Evolutionary conservation across 2,329 filamentous ascomycete genomes (phyloP).

Genomic region (Aspergillus japonicus): DNA sequence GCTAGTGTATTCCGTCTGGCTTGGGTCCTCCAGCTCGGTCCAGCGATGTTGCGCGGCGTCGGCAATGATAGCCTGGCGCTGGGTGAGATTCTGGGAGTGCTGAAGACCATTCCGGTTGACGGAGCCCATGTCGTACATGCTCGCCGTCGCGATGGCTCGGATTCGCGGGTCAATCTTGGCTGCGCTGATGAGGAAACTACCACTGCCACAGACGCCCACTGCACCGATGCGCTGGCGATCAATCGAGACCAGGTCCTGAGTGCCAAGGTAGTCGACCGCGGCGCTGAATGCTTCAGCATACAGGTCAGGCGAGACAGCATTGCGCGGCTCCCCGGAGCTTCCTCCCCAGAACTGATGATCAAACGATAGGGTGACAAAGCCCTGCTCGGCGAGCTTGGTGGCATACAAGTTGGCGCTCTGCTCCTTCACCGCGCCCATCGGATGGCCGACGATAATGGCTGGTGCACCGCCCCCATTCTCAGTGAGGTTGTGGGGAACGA

Average conservation of each 20-base stretch:
- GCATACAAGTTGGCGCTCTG: constrained; percentile 27
- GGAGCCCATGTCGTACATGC: constrained; percentile 18
- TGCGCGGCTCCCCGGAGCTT: constrained; percentile 26
- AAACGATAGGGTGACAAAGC: constrained; percentile 24
- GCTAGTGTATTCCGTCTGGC: constrained; percentile 13
- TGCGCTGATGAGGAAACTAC: constrained; percentile 31
- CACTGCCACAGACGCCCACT: constrained; percentile 30
- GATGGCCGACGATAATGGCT: constrained; percentile 26
- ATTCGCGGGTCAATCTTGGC: constrained; percentile 32
- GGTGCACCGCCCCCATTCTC: constrained; percentile 7
- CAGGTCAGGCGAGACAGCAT: constrained; percentile 22
- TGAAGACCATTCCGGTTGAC: constrained; percentile 13
- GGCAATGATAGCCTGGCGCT: constrained; percentile 17
- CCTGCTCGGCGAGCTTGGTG: constrained; percentile 25
- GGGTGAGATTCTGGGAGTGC: constrained; percentile 11
- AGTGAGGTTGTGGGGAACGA: constrained; percentile 16
- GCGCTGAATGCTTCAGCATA: constrained; percentile 27
- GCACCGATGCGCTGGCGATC: constrained; percentile 28
- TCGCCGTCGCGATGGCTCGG: constrained; percentile 18
- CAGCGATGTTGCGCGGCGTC: constrained; percentile 22
- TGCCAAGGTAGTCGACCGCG: constrained; percentile 29
- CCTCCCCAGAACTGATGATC: constrained; percentile 27
- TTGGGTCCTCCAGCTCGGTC: constrained; percentile 16
- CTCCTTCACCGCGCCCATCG: constrained; percentile 29
- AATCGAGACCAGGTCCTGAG: constrained; percentile 12